These are phyloP conservation scores for Boletellus sp. DNA, from an alignment of 1,284 basidiomycete species.

Conservation along the genomic window DNA sequence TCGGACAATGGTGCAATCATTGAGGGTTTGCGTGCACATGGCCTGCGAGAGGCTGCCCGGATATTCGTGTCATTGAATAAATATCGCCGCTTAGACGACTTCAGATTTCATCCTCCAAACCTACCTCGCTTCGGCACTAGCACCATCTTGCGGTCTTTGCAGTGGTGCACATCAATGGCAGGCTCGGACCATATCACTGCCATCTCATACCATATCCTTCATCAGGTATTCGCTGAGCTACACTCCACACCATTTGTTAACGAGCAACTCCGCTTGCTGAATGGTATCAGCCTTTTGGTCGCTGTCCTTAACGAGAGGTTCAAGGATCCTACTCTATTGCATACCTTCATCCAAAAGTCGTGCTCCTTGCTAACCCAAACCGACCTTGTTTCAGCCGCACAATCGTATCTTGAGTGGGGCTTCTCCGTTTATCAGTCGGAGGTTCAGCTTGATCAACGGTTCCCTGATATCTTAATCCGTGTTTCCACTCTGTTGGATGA, in stretches of 20 bases:
- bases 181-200: slow-evolving; percentile 42
- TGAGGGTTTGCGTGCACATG: slow-evolving; percentile 38
- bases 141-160: slow-evolving; percentile 52
- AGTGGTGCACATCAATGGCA: slow-evolving; percentile 49
- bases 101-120: slow-evolving; percentile 57
- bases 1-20: slow-evolving; percentile 45
- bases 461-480: slow-evolving; percentile 67
- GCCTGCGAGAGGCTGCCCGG: slow-evolving; percentile 32
- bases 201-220: slow-evolving; percentile 73
- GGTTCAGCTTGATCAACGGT: slow-evolving; percentile 42
- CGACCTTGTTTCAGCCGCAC: slow-evolving; percentile 66
- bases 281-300: slow-evolving; percentile 72
- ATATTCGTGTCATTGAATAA: slow-evolving; percentile 49
- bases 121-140: slow-evolving; percentile 51
- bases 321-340: slow-evolving; percentile 54
- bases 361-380: slow-evolving; percentile 61
- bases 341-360: slow-evolving; percentile 66
- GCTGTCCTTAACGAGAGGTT: slow-evolving; percentile 57
- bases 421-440: slow-evolving; percentile 49
- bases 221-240: slow-evolving; percentile 68
- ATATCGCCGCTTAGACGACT: slow-evolving; percentile 47
- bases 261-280: slow-evolving; percentile 78
- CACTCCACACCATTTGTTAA: slow-evolving; percentile 75
- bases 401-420: slow-evolving; percentile 77
- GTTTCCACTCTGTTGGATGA: slow-evolving; percentile 57